phyloP scores from a whole-genome alignment of 192 early-diverging fungal species.

The Coemansia sp. region DNA sequence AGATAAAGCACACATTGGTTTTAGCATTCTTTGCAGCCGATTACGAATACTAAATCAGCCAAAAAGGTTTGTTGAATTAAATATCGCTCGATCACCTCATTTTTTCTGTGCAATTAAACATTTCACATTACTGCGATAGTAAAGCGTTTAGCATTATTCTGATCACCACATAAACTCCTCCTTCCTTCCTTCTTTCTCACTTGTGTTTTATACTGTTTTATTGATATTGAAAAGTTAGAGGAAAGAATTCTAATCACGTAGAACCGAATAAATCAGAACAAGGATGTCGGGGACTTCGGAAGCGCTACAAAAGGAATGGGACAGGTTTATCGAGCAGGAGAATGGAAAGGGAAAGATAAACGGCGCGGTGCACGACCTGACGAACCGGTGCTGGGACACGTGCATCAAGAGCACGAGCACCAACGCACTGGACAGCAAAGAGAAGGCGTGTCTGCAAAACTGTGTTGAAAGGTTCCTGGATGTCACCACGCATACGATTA shows the following conservation, averaged over 20 bases:
- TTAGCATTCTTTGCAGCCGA: too few relatives aligned
- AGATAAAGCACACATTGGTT: too few relatives aligned
- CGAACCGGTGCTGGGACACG: constrained; percentile 69
- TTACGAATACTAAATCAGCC: too few relatives aligned
- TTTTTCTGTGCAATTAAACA: too few relatives aligned
- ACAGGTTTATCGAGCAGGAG: constrained; percentile 62
- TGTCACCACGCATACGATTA: constrained; percentile 61
- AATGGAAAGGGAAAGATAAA: constrained; percentile 62
- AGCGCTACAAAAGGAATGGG: constrained; percentile 58
- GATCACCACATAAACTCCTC: too few relatives aligned
- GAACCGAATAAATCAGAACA: neutral
- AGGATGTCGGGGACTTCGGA: constrained; percentile 52
- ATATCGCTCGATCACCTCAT: too few relatives aligned
- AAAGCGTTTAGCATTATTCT: too few relatives aligned
- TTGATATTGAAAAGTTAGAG: neutral
- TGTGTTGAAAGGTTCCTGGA: constrained; percentile 75
- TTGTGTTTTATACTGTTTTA: neutral
- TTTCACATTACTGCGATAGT: too few relatives aligned
- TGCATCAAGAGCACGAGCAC: constrained; percentile 58
- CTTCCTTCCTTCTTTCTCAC: neutral
- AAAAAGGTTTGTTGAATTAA: too few relatives aligned
- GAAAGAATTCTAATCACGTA: too few relatives aligned
- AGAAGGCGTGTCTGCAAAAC: constrained; percentile 65
- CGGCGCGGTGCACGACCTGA: constrained; percentile 61
- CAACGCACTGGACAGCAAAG: constrained; percentile 58